Evolutionary conservation across 805 yeast species (phyloP).

Genomic region (Candida xiaguanensis): DNA sequence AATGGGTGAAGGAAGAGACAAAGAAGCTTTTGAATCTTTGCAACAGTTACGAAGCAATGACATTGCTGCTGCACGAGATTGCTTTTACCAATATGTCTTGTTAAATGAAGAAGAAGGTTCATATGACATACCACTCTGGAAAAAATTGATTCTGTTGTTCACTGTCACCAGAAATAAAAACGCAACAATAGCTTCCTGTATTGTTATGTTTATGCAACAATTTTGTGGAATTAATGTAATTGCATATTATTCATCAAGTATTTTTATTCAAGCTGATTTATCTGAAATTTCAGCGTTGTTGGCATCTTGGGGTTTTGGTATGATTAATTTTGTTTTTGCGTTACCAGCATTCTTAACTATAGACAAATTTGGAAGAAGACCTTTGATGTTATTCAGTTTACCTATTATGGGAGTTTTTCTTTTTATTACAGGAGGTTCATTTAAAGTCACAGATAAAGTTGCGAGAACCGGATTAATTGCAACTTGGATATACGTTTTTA

Average conservation of each 20-base stretch:
- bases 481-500: slow-evolving; percentile 69
- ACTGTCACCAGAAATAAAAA: slow-evolving; percentile 78
- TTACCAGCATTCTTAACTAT: slow-evolving; percentile 79
- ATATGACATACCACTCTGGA: slow-evolving; percentile 39
- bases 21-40: slow-evolving; percentile 50
- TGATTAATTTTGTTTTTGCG: slow-evolving; percentile 75
- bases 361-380: slow-evolving; percentile 73
- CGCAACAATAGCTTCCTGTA: slow-evolving; percentile 75
- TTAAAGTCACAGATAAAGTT: slow-evolving; percentile 50
- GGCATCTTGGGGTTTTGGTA: slow-evolving; percentile 87
- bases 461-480: slow-evolving; percentile 62
- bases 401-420: slow-evolving; percentile 62
- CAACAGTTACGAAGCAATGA: slow-evolving; percentile 40
- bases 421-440: slow-evolving; percentile 64
- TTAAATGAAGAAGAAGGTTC: slow-evolving; percentile 65
- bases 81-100: slow-evolving; percentile 54
- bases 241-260: slow-evolving; percentile 79
- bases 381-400: slow-evolving; percentile 53
- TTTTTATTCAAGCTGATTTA: slow-evolving; percentile 67
- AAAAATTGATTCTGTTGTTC: slow-evolving; percentile 55
- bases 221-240: slow-evolving; percentile 88
- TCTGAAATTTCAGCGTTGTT: slow-evolving; percentile 58
- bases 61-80: slow-evolving; percentile 62
- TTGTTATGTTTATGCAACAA: slow-evolving; percentile 87
- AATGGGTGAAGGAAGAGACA: slow-evolving; percentile 47